Conservation (phyloP, 768 basidiomycete genomes). For the Lentinus tigrinus region DNA sequence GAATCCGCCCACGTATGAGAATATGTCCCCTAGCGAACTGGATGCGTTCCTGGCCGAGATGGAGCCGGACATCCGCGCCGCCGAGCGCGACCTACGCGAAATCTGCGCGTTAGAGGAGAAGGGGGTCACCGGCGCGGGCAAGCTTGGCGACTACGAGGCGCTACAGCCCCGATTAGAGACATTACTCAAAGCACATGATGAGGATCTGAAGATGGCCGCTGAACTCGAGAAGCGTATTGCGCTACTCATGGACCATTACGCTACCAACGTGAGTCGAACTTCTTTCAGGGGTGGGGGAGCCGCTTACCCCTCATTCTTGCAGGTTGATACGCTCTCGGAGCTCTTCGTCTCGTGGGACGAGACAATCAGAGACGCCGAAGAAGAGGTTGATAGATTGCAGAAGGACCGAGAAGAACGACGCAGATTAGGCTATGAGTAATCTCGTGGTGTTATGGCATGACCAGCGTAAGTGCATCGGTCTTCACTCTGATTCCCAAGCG, state of each 20-base stretch:
- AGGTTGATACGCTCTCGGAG: conserved; percentile 83
- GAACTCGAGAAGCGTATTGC: conserved; percentile 68
- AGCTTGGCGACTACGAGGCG: conserved; percentile 63
- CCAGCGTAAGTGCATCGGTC: background rate
- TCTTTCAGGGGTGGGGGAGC: background rate
- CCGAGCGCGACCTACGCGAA: conserved; percentile 79
- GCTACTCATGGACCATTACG: conserved; percentile 63
- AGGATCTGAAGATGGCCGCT: conserved; percentile 55
- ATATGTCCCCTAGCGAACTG: conserved; percentile 66
- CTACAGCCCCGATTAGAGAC: conserved; percentile 67
- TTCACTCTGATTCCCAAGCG: background rate
- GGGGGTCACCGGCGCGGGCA: conserved; percentile 71
- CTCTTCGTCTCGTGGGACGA: conserved; percentile 87
- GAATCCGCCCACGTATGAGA: conserved; percentile 52
- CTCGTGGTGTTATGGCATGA: background rate
- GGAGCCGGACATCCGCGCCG: conserved; percentile 81
- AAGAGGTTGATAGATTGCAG: conserved; percentile 55
- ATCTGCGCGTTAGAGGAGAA: conserved; percentile 69
- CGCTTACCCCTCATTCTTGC: background rate
- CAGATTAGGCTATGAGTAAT: conserved; percentile 57
- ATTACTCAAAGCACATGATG: conserved; percentile 55
- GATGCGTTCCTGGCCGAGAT: conserved; percentile 74
- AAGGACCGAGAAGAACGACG: conserved; percentile 57
- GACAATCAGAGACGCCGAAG: conserved; percentile 64
- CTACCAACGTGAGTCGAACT: conserved; percentile 54